These are phyloP conservation scores for Colletotrichum acutatum DNA, from an alignment of 2,329 filamentous ascomycete genomes.

Conservation along the genomic window DNA sequence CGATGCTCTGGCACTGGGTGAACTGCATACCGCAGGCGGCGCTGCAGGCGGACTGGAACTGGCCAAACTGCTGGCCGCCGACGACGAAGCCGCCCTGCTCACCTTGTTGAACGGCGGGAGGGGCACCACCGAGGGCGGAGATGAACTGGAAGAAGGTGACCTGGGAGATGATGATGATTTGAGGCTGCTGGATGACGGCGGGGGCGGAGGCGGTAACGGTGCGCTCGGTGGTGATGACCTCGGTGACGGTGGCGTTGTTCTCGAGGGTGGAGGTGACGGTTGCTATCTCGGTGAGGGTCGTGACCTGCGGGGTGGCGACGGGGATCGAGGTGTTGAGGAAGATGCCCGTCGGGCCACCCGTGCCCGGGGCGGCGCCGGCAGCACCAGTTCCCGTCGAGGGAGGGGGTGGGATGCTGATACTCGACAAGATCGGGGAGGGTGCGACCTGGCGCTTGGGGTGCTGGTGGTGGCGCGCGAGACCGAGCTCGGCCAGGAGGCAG, in stretches of 20 bases:
- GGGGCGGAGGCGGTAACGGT: conserved; percentile 29
- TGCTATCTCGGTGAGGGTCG: conserved; percentile 25
- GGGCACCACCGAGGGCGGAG: conserved; percentile 34
- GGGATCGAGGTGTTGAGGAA: conserved; percentile 33
- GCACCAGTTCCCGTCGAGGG: conserved; percentile 24
- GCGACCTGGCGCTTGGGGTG: conserved; percentile 3
- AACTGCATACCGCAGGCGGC: conserved; percentile 37
- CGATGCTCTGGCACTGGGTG: conserved; percentile 35
- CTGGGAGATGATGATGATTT: conserved; percentile 36
- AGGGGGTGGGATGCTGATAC: conserved; percentile 22
- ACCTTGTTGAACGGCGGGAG: conserved; percentile 28
- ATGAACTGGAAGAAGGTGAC: conserved; percentile 36
- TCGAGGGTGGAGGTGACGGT: conserved; percentile 19
- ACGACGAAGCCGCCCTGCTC: conserved; percentile 36
- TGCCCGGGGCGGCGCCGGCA: neutral
- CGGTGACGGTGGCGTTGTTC: conserved; percentile 31
- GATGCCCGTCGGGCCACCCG: conserved; percentile 19
- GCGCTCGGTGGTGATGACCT: conserved; percentile 31
- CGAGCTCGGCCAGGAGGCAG: conserved; percentile 29
- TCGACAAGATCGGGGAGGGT: conserved; percentile 26
- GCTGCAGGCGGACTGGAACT: conserved; percentile 35
- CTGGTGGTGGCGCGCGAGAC: conserved; percentile 26
- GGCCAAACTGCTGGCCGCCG: conserved; percentile 31
- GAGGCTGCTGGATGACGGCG: conserved; percentile 27
- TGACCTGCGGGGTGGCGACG: conserved; percentile 10